These are phyloP conservation scores for Diplodia scrobiculata DNA, from an alignment of 2,329 filamentous ascomycete genomes.

Conservation along the genomic window DNA sequence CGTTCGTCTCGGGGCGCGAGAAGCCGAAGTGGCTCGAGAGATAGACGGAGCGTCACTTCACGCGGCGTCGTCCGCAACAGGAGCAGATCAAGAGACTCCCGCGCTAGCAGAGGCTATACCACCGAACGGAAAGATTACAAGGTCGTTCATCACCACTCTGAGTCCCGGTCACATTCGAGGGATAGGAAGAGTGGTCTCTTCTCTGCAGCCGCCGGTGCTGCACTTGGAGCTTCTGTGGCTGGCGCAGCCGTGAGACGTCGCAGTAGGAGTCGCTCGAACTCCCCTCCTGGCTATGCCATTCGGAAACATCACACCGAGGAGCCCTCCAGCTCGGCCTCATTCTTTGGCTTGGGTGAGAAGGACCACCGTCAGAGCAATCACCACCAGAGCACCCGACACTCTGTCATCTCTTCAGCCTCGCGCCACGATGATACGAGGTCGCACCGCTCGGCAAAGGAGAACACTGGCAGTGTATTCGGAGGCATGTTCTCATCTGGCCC, in stretches of 20 bases:
- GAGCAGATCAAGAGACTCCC: conserved; percentile 43
- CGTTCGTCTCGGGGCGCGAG: conserved; percentile 40
- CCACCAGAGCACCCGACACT: conserved; percentile 14
- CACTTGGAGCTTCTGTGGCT: conserved; percentile 46
- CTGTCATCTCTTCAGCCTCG: conserved; percentile 9
- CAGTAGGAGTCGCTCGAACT: conserved; percentile 39
- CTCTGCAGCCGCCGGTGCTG: conserved; percentile 45
- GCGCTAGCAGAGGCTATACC: conserved; percentile 40
- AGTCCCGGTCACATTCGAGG: conserved; percentile 50
- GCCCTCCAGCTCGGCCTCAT: conserved; percentile 31
- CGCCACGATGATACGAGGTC: conserved; percentile 30
- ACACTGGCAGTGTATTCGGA: conserved; percentile 45
- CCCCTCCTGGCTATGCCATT: conserved; percentile 38
- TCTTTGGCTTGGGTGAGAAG: conserved; percentile 18
- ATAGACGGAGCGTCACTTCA: conserved; percentile 50
- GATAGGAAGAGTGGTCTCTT: conserved; percentile 42
- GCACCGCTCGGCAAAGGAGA: conserved; percentile 32
- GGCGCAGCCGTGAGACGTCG: conserved; percentile 37
- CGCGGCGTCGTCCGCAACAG: conserved; percentile 47
- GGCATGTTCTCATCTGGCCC: conserved; percentile 62
- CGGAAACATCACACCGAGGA: conserved; percentile 40
- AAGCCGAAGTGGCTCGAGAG: conserved; percentile 42
- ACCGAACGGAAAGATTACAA: conserved; percentile 43
- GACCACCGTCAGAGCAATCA: conserved; percentile 10
- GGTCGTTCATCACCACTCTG: conserved; percentile 39